Evolutionary conservation across 108 stramenopile species (phyloP), one percentile per base, ranked within the genome.

Genomic region (Craspedostauros australis): DNA sequence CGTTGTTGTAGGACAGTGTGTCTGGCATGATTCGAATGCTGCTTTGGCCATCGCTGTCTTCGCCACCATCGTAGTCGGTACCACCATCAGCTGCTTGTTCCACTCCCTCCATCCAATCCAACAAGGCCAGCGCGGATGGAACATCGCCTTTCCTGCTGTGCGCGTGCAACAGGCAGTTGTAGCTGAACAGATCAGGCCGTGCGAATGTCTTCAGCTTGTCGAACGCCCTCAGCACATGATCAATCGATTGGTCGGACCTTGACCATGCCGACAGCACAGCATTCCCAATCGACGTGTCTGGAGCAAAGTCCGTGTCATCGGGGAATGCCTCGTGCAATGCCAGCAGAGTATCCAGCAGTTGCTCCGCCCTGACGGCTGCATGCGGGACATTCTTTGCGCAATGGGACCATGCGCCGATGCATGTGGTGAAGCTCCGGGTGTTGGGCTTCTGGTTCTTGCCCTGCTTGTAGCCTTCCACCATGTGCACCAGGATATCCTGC

Each of bases 331-430:
- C 18, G 12, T 59, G 29, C 1, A 42, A 54, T 5, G n/a, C n/a
- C n/a, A n/a, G n/a, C n/a, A n/a, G n/a, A n/a, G 60, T 9, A 27
- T 64, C 44, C 21, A 49, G 30, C 39, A 71, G 20, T 42, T 64
- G 54, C 32, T 68, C 63, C 0, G 74, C 41, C n/a, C 64, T 58
- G 27, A 71, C 71, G 4, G 72, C 47, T 9, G 50, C 54, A 27
- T 62, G 19, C 0, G 68, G 64, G 14, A 45, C 57, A 16, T 34
- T 37, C n/a, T 51, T 48, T 46, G 19, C 5, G 44, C 57, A 27
- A 15, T 55, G 44, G 25, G 80, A 59, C 60, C 76, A 81, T 14
- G 76, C 73, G 5, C 57, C 64, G 6, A 81, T 81, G 28, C 63
- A 69, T 12, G 76, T 49, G 37, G 74, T 77, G 55, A 81, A 81